phyloP scores from a whole-genome alignment of 495 filamentous ascomycete species.

The Xylaria venustula region DNA sequence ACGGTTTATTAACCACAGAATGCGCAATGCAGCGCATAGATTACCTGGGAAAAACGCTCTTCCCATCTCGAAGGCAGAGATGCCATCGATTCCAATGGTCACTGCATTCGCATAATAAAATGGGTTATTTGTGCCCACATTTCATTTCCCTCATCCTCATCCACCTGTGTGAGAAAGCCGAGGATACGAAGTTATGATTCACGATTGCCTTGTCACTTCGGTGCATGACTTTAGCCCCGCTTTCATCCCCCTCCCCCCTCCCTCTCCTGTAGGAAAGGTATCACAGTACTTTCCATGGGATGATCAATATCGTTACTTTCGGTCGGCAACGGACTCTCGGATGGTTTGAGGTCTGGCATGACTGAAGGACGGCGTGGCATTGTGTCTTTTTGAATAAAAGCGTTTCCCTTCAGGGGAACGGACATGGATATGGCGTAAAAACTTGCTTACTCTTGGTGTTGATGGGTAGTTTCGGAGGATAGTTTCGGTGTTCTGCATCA shows the following conservation, averaged over 20 bases:
- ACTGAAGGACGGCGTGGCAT: background rate
- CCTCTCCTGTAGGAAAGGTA: background rate
- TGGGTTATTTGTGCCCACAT: background rate
- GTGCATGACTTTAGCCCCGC: conserved; percentile 5
- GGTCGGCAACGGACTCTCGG: background rate
- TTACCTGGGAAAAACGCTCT: conserved; percentile 23
- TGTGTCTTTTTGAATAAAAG: conserved; percentile 3
- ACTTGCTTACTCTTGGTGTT: background rate
- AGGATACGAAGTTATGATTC: conserved; percentile 13
- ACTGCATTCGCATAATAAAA: background rate
- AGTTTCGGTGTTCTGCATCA: conserved; percentile 9
- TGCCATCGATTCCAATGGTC: conserved; percentile 18
- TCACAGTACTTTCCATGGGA: conserved; percentile 1
- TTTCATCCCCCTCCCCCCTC: too few species aligned
- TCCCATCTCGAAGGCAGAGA: conserved; percentile 14
- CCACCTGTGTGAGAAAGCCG: background rate
- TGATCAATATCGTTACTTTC: background rate
- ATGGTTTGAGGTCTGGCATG: conserved; percentile 1
- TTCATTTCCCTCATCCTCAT: background rate
- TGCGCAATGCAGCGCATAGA: conserved; percentile 5
- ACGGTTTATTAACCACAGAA: conserved; percentile 14
- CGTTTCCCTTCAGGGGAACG: background rate
- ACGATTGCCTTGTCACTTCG: conserved; percentile 1
- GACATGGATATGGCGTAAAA: background rate
- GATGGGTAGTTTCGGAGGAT: background rate